Evolutionary conservation across 148 eudicot genomes (phyloP).

Genomic region (Silene uniflora): DNA sequence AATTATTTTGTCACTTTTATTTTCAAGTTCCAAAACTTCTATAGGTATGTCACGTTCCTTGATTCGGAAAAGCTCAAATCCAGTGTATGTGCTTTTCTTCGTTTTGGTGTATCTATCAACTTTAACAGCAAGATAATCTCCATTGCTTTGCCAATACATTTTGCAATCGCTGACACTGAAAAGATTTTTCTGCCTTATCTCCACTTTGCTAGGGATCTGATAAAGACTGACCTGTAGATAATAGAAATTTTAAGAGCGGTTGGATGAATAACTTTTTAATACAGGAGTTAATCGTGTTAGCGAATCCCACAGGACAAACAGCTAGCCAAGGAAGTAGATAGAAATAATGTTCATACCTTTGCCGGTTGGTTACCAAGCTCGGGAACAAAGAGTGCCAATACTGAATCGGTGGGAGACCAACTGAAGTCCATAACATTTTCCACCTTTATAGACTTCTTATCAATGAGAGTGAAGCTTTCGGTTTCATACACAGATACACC

Average conservation of each 20-base stretch:
- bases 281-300: no score
- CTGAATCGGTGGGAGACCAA: conserved; percentile 94
- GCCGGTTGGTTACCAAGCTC: conserved; percentile 97
- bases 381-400: conserved; percentile 76
- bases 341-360: conserved; percentile 39
- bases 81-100: conserved; percentile 92
- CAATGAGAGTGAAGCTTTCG: conserved; percentile 78
- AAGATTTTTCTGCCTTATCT: conserved; percentile 82
- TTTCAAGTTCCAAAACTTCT: conserved; percentile 91
- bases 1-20: conserved; percentile 86
- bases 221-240: conserved; percentile 63
- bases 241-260: background rate
- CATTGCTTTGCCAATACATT: conserved; percentile 97
- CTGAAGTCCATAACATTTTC: conserved; percentile 84
- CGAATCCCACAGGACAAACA: no score
- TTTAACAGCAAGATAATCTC: conserved; percentile 88
- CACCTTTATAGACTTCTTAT: conserved; percentile 85
- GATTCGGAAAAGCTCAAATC: conserved; percentile 92
- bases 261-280: no score
- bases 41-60: conserved; percentile 94
- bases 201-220: conserved; percentile 86
- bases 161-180: conserved; percentile 94
- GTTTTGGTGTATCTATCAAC: conserved; percentile 87
- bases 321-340: background rate
- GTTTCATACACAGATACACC: conserved; percentile 82